Percentiles rank a stretch among this genome's conserved stretches.
These are phyloP conservation scores for Hypoxylon sp. DNA, from an alignment of 2,329 filamentous ascomycete species.

Conservation along the genomic window DNA sequence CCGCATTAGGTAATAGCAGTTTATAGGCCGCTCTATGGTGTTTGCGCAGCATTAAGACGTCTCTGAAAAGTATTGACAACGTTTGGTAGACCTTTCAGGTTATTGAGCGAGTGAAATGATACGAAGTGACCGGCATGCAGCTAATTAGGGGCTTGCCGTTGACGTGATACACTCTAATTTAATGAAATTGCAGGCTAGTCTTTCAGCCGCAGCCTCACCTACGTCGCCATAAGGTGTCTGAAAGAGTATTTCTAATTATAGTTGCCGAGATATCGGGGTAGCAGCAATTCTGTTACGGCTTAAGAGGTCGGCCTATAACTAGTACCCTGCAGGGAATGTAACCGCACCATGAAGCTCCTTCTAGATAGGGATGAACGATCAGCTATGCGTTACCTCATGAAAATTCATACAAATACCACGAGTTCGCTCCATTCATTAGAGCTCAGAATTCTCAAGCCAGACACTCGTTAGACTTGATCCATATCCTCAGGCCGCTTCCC, in stretches of 20 bases:
- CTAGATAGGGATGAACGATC: constrained; percentile 20
- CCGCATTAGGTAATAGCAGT: constrained; percentile 11
- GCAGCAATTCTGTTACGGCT: not conserved
- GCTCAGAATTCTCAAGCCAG: constrained; percentile 6
- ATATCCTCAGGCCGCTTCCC: not conserved
- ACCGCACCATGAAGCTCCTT: constrained; percentile 31
- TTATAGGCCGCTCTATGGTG: no score
- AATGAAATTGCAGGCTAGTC: not conserved
- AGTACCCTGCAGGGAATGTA: constrained; percentile 14
- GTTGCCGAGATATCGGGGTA: not conserved
- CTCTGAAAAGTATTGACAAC: constrained; percentile 13
- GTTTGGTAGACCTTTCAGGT: constrained; percentile 24
- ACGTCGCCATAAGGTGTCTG: constrained; percentile 30
- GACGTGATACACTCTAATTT: constrained; percentile 3
- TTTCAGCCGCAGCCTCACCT: constrained; percentile 31
- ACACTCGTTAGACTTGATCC: not conserved
- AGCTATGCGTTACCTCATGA: constrained; percentile 10
- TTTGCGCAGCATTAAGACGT: constrained; percentile 11
- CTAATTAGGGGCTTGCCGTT: constrained; percentile 7
- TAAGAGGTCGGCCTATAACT: constrained; percentile 1
- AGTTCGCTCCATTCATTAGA: not conserved
- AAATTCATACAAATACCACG: constrained; percentile 32
- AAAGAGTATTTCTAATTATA: constrained; percentile 40
- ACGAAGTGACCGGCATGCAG: constrained; percentile 12
- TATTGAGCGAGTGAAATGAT: constrained; percentile 13